These are phyloP conservation scores for Poa annua DNA, from an alignment of 176 grass and related monocot species.

Conservation along the genomic window DNA sequence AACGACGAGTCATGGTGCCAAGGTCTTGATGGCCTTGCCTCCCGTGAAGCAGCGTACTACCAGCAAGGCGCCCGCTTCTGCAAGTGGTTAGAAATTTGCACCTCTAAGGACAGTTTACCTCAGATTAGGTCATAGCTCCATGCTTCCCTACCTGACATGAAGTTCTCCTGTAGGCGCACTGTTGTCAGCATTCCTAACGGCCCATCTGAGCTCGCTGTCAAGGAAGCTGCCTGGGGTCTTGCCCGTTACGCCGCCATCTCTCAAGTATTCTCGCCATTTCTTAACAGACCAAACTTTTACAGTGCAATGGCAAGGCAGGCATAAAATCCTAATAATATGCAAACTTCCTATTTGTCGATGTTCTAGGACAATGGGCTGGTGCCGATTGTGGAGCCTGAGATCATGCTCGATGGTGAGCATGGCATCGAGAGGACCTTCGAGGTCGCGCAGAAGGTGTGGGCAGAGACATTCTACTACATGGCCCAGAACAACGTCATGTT, in stretches of 20 bases:
- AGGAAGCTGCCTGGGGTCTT: constrained; percentile 98
- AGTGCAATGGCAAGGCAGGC: background rate
- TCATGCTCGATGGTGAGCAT: constrained; percentile 90
- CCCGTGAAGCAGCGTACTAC: constrained; percentile 93
- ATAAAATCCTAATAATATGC: background rate
- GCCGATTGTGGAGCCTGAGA: constrained; percentile 96
- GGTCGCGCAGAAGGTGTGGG: constrained; percentile 91
- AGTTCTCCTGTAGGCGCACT: constrained; percentile 72
- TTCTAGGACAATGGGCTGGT: constrained; percentile 93
- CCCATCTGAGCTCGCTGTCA: constrained; percentile 88
- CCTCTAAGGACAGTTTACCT: background rate
- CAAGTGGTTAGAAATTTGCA: constrained; percentile 76
- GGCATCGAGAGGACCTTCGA: constrained; percentile 88
- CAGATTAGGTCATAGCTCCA: background rate
- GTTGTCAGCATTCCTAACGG: constrained; percentile 97
- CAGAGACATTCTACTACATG: constrained; percentile 83
- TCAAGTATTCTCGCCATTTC: constrained; percentile 58
- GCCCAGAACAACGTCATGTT: constrained; percentile 90
- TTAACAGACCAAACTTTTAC: background rate
- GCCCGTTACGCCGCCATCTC: constrained; percentile 95
- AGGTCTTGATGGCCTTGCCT: constrained; percentile 96
- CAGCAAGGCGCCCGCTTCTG: constrained; percentile 93
- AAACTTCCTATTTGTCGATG: constrained; percentile 2
- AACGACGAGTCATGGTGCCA: constrained; percentile 98
- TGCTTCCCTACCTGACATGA: constrained; percentile 15